Evolutionary conservation across 2,329 filamentous ascomycete species (phyloP).

Genomic region (Botryotinia globosa): DNA sequence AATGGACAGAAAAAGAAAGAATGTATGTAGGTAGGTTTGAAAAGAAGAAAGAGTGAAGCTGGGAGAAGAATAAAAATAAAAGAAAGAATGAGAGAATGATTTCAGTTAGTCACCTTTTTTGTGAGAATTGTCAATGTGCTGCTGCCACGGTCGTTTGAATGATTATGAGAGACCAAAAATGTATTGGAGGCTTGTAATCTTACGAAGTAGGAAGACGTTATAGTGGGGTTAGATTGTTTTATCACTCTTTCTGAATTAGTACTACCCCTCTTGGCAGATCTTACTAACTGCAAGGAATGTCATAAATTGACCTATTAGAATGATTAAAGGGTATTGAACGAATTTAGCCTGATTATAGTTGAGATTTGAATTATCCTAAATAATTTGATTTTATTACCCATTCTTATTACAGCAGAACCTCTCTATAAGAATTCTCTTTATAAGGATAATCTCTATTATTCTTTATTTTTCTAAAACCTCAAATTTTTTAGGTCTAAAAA

Average conservation of each 20-base stretch:
- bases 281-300: not conserved
- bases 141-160: not conserved
- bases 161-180: not conserved
- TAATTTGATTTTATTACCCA: not conserved
- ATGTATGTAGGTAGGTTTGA: not conserved
- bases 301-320: not conserved
- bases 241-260: not conserved
- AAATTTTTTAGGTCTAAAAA: no score
- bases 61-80: not conserved
- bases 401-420: no score
- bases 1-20: not conserved
- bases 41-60: no score
- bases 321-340: no score
- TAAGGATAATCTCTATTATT: no score
- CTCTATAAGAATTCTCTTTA: no score
- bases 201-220: not conserved
- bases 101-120: not conserved
- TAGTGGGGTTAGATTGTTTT: slow-evolving; percentile 8
- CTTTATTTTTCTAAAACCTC: no score
- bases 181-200: not conserved
- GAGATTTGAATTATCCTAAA: not conserved
- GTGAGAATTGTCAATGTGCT: not conserved
- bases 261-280: not conserved
- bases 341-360: not conserved
- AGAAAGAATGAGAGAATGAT: not conserved